phyloP scores from a whole-genome alignment of 805 yeast species.

The Ogataea neopini region DNA sequence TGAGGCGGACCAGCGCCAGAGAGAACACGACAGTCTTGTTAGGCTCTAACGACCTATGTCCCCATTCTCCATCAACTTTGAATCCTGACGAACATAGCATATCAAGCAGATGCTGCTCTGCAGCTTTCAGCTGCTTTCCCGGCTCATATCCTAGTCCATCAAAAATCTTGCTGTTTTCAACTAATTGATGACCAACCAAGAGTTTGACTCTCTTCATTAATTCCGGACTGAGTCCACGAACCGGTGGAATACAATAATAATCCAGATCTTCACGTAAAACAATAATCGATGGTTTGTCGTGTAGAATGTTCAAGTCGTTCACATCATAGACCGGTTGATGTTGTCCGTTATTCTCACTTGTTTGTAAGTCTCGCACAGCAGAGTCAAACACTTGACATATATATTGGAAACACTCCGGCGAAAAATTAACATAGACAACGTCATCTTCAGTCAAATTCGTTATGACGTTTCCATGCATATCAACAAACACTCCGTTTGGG shows the following conservation, averaged over 20 bases:
- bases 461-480: conserved; percentile 73
- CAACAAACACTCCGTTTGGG: conserved; percentile 88
- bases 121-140: conserved; percentile 68
- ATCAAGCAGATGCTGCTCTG: conserved; percentile 91
- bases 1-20: conserved; percentile 67
- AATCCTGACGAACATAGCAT: conserved; percentile 95
- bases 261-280: conserved; percentile 94
- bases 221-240: conserved; percentile 51
- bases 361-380: conserved; percentile 62
- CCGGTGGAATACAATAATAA: conserved; percentile 85
- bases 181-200: conserved; percentile 68
- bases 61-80: conserved; percentile 70
- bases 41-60: conserved; percentile 84
- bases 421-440: conserved; percentile 79
- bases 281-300: conserved; percentile 83
- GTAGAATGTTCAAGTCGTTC: conserved; percentile 61
- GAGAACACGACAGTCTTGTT: conserved; percentile 85
- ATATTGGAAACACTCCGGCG: conserved; percentile 84
- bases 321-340: conserved; percentile 32
- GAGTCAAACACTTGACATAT: conserved; percentile 69
- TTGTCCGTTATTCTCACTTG: conserved; percentile 36
- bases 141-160: conserved; percentile 71
- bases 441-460: conserved; percentile 79
- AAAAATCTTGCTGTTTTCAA: conserved; percentile 61
- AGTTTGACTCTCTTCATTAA: conserved; percentile 69